These are phyloP conservation scores for Trichoderma sp. DNA, from an alignment of 2,329 filamentous ascomycete genomes.

Conservation along the genomic window DNA sequence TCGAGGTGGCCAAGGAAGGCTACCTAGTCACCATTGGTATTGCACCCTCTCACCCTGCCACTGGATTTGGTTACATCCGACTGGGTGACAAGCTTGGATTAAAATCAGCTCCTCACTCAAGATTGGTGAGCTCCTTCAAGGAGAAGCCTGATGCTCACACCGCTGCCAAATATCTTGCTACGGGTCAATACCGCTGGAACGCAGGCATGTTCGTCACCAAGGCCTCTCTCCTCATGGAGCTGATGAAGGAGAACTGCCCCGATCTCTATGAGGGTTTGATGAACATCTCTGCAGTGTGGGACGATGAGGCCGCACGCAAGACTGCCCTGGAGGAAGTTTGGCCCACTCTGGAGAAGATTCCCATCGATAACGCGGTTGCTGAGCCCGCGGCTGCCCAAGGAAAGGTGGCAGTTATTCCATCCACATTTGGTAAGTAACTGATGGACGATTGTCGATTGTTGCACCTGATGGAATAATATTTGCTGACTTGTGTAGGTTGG, in stretches of 20 bases:
- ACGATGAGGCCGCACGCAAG: slow-evolving; percentile 25
- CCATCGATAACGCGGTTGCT: slow-evolving; percentile 30
- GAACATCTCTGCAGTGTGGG: slow-evolving; percentile 27
- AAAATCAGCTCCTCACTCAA: slow-evolving; percentile 23
- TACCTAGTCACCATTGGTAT: slow-evolving; percentile 30
- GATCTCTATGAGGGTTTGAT: slow-evolving; percentile 24
- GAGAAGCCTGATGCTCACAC: slow-evolving; percentile 30
- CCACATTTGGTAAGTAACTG: slow-evolving; percentile 25
- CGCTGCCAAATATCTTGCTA: slow-evolving; percentile 28
- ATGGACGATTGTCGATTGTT: neutral
- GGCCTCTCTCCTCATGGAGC: slow-evolving; percentile 28
- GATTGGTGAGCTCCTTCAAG: slow-evolving; percentile 28
- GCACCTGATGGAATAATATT: neutral
- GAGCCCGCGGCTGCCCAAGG: slow-evolving; percentile 28
- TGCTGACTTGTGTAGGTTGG: slow-evolving; percentile 24
- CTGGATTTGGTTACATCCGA: slow-evolving; percentile 29
- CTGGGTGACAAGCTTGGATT: slow-evolving; percentile 26
- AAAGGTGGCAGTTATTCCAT: slow-evolving; percentile 29
- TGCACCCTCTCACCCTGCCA: slow-evolving; percentile 29
- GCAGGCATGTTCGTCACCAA: slow-evolving; percentile 30
- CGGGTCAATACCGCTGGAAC: slow-evolving; percentile 30
- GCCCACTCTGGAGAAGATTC: slow-evolving; percentile 27
- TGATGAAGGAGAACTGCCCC: slow-evolving; percentile 27
- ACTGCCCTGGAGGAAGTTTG: slow-evolving; percentile 26
- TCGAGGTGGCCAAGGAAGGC: slow-evolving; percentile 28